Evolutionary conservation across 139 green algal species (phyloP).

Genomic region (Chlorella vulgaris): DNA sequence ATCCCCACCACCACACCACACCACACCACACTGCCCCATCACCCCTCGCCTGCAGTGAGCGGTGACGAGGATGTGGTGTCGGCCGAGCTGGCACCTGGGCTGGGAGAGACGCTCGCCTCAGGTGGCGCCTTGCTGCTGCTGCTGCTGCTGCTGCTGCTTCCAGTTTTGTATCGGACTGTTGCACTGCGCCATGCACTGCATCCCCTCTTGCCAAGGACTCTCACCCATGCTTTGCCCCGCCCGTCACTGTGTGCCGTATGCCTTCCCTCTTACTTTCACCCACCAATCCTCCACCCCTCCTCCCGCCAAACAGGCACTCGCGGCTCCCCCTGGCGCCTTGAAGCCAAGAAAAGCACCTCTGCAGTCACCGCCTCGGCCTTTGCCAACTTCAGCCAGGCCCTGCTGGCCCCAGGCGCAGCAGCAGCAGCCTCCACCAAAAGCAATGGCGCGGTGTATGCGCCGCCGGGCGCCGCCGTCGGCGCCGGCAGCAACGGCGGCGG

Average conservation of each 20-base stretch:
- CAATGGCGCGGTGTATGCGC: conserved; percentile 3
- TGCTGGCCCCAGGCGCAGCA: conserved; percentile 45
- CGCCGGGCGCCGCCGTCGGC: not conserved
- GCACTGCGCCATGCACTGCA: too few species aligned
- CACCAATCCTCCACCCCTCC: not conserved
- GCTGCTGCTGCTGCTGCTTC: too few species aligned
- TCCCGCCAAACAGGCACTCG: conserved; percentile 54
- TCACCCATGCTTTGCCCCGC: too few species aligned
- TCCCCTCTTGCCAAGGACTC: too few species aligned
- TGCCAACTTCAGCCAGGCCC: conserved; percentile 90
- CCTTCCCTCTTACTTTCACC: not conserved
- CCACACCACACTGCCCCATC: not conserved
- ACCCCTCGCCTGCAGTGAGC: conserved; percentile 39
- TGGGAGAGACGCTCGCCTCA: conserved; percentile 94
- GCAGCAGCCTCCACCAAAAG: not conserved
- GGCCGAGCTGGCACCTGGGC: conserved; percentile 85
- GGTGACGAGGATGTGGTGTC: conserved; percentile 59
- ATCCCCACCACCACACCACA: not conserved
- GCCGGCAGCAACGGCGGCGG: not conserved
- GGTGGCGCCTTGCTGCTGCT: too few species aligned
- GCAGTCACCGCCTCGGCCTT: conserved; percentile 80
- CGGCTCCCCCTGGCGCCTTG: conserved; percentile 89
- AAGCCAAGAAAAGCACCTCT: conserved; percentile 69
- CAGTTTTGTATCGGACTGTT: too few species aligned
- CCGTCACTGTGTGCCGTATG: too few species aligned